Conservation (phyloP, 768 basidiomycete species). For the Rhizopogon vinicolor region DNA sequence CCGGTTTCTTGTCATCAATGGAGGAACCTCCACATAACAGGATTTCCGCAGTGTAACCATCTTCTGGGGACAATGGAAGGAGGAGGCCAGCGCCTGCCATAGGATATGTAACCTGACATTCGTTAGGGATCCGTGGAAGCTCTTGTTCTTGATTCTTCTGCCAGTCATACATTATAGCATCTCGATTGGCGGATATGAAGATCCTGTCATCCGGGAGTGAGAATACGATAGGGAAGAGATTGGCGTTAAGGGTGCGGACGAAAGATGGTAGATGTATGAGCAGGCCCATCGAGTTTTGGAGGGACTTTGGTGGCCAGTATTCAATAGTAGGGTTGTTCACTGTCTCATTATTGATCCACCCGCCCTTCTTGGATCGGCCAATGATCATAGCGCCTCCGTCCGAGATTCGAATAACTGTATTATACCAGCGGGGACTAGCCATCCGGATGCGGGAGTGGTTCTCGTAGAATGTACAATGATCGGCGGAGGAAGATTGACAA, state of each 20-base stretch:
- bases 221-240: constrained; percentile 78
- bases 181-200: constrained; percentile 75
- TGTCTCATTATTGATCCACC: constrained; percentile 82
- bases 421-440: constrained; percentile 82
- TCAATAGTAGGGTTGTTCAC: constrained; percentile 80
- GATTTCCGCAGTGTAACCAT: constrained; percentile 62
- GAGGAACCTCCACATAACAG: constrained; percentile 76
- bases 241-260: constrained; percentile 70
- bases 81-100: constrained; percentile 75
- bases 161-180: constrained; percentile 83
- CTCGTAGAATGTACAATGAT: constrained; percentile 60
- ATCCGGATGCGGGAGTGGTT: constrained; percentile 59
- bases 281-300: constrained; percentile 62
- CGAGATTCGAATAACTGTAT: constrained; percentile 58
- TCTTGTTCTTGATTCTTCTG: constrained; percentile 50
- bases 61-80: constrained; percentile 61
- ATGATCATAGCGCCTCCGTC: constrained; percentile 85
- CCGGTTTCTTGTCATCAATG: constrained; percentile 53
- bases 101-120: constrained; percentile 78
- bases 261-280: constrained; percentile 64
- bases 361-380: constrained; percentile 76
- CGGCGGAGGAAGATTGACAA: constrained; percentile 44
- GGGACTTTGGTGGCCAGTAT: constrained; percentile 77
- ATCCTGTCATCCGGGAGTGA: constrained; percentile 62
- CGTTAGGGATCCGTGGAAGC: constrained; percentile 69